phyloP scores from a whole-genome alignment of 2,329 filamentous ascomycete species.

The Alternaria consortialis region DNA sequence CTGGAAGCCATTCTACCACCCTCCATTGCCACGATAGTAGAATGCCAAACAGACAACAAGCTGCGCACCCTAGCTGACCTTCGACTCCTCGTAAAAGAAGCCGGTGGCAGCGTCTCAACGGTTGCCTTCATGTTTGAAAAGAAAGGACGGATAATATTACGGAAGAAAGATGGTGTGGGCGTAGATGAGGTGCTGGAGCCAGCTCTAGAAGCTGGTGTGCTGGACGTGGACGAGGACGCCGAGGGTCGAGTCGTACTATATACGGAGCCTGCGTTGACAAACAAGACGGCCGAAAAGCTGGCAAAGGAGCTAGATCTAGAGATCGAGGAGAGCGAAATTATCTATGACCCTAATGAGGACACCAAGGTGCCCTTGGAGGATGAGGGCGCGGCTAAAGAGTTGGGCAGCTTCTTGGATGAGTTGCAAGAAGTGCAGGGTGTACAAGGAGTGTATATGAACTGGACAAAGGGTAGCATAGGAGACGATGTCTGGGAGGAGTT shows the following conservation, averaged over 20 bases:
- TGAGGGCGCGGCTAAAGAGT: slow-evolving; percentile 62
- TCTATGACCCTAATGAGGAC: slow-evolving; percentile 86
- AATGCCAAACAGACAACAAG: slow-evolving; percentile 86
- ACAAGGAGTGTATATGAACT: slow-evolving; percentile 81
- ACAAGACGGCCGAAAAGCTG: slow-evolving; percentile 70
- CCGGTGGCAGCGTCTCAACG: slow-evolving; percentile 74
- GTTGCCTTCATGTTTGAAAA: slow-evolving; percentile 87
- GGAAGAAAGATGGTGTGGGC: slow-evolving; percentile 63
- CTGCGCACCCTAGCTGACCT: slow-evolving; percentile 77
- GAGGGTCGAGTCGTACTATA: slow-evolving; percentile 76
- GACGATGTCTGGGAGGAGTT: slow-evolving; percentile 53
- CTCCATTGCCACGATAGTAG: slow-evolving; percentile 78
- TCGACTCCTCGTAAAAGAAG: slow-evolving; percentile 73
- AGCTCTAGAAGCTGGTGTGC: slow-evolving; percentile 84
- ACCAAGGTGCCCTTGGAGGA: slow-evolving; percentile 72
- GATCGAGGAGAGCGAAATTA: slow-evolving; percentile 78
- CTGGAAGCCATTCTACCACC: slow-evolving; percentile 84
- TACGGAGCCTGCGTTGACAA: slow-evolving; percentile 72
- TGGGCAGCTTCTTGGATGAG: slow-evolving; percentile 68
- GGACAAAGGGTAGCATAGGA: slow-evolving; percentile 51
- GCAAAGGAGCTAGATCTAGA: slow-evolving; percentile 70
- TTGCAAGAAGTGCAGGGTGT: slow-evolving; percentile 78
- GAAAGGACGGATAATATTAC: slow-evolving; percentile 77
- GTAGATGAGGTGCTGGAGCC: slow-evolving; percentile 79
- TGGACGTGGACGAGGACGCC: slow-evolving; percentile 73